These are phyloP conservation scores for Rhynchosporium graminicola DNA, from an alignment of 2,329 filamentous ascomycete species.

Conservation along the genomic window DNA sequence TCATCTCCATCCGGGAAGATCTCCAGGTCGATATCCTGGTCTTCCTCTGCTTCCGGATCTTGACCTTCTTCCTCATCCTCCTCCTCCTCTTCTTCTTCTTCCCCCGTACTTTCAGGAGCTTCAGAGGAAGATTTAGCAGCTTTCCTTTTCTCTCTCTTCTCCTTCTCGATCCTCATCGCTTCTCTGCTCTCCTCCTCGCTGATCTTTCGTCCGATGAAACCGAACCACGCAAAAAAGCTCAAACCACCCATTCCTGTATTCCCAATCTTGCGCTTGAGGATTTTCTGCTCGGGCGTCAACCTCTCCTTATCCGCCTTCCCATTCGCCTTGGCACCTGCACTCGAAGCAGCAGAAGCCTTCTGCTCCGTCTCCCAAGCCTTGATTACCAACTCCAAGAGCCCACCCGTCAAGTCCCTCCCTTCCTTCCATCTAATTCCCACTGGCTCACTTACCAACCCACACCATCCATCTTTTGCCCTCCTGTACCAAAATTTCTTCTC, in stretches of 20 bases:
- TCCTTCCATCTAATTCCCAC: slow-evolving; percentile 87
- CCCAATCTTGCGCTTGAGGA: slow-evolving; percentile 56
- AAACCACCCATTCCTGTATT: slow-evolving; percentile 61
- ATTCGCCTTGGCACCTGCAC: neutral
- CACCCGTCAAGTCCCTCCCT: slow-evolving; percentile 79
- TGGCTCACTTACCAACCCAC: slow-evolving; percentile 82
- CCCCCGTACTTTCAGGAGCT: slow-evolving; percentile 48
- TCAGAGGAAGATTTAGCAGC: slow-evolving; percentile 40
- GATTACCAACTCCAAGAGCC: slow-evolving; percentile 72
- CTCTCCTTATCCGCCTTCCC: slow-evolving; percentile 41
- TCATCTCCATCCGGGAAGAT: slow-evolving; percentile 88
- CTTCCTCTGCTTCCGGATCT: slow-evolving; percentile 46
- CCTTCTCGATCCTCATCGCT: slow-evolving; percentile 60
- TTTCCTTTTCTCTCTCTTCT: slow-evolving; percentile 51
- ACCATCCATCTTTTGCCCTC: slow-evolving; percentile 65
- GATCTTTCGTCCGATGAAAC: slow-evolving; percentile 70
- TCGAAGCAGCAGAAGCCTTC: neutral
- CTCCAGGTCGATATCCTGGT: slow-evolving; percentile 68
- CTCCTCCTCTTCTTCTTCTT: slow-evolving; percentile 49
- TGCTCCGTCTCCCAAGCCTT: slow-evolving; percentile 66
- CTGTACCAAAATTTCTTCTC: slow-evolving; percentile 95
- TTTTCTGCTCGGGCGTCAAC: slow-evolving; percentile 50
- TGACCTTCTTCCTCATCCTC: slow-evolving; percentile 25
- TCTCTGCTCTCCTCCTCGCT: slow-evolving; percentile 69
- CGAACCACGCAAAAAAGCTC: slow-evolving; percentile 91